phyloP scores from a whole-genome alignment of 306 rosid genomes.

The Sindora glabra region DNA sequence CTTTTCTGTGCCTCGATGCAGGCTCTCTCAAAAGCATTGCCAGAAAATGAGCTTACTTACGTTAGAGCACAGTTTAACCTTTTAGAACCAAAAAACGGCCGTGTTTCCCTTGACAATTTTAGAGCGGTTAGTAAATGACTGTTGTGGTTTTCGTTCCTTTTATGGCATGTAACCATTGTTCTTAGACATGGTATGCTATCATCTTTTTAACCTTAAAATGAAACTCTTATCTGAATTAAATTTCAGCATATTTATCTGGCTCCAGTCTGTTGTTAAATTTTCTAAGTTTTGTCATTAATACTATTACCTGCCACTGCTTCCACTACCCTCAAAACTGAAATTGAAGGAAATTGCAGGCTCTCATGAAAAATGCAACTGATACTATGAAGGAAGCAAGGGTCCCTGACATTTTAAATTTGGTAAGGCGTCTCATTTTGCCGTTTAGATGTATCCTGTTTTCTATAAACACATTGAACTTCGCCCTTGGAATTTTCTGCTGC shows the following conservation, averaged over 20 bases:
- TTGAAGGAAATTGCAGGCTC: slow-evolving; percentile 53
- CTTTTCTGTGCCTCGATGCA: slow-evolving; percentile 31
- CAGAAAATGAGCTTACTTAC: slow-evolving; percentile 76
- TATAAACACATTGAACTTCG: too few species aligned
- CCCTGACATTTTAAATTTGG: slow-evolving; percentile 62
- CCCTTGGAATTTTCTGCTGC: too few species aligned
- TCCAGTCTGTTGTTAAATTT: too few species aligned
- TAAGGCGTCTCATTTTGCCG: slow-evolving; percentile 28
- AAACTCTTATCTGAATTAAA: not conserved
- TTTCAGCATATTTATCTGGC: not conserved
- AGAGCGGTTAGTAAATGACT: slow-evolving; percentile 50
- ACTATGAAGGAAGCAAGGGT: slow-evolving; percentile 91
- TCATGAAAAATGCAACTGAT: slow-evolving; percentile 74
- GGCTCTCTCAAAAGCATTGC: slow-evolving; percentile 84
- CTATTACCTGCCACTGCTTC: not conserved
- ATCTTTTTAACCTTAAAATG: not conserved
- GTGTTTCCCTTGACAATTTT: slow-evolving; percentile 61
- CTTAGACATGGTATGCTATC: too few species aligned
- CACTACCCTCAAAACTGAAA: slow-evolving; percentile 20
- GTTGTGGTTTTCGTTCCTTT: slow-evolving; percentile 4
- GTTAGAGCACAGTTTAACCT: slow-evolving; percentile 73
- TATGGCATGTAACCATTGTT: not conserved
- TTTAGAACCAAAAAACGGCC: slow-evolving; percentile 74
- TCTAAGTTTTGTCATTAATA: not conserved
- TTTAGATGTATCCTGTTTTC: too few species aligned